Base-by-base conservation (phyloP, 768 basidiomycete species). In the Kondoa malvinella region DNA sequence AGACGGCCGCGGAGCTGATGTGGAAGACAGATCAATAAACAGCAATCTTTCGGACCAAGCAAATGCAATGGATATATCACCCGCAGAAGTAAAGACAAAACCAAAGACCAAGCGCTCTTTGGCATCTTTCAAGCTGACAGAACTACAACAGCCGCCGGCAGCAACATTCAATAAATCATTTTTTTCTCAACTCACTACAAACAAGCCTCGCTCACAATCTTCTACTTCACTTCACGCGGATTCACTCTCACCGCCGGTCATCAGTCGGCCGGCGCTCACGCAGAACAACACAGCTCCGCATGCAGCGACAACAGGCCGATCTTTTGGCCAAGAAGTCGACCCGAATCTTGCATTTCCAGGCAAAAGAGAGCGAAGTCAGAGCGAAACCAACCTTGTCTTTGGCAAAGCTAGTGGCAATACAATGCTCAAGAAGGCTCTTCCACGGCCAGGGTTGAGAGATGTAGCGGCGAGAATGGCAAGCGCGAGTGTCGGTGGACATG, bases 51-150 rank as follows among this genome's bases (percentile, higher is more conserved):
- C 61, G 8, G 61, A 63, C 32, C 27, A 29, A 27, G 14, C 27
- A 16, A 63, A 63, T 29, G 26, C 61, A 17, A 63, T 63, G 61
- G 61, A 63, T 33, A 63, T 63, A 16, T 63, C 61, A 27, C 61
- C 61, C 32, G 61, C 61, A 17, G n/a, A 27, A 3, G 3, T n/a
- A 16, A 29, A 16, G 27, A 4, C 58, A 14, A 25, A 25, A 59
- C 8, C 27, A 29, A 25, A 8, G 12, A 21, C 40, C 21, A 50
- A 50, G 21, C 40, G 40, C 40, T 50, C 40, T 50, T 21, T 50
- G 21, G 25, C 58, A 14, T 59, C 58, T 31, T 26, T 12, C 27
- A 32, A 63, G 12, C 61, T 16, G 27, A 27, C 61, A 34, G 30
- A 3, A 25, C 61, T 63, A 16, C 29, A 63, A 32, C 27, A 33